These are phyloP conservation scores for Cytospora paraplurivora DNA, from an alignment of 2,329 filamentous ascomycete genomes.

Conservation along the genomic window DNA sequence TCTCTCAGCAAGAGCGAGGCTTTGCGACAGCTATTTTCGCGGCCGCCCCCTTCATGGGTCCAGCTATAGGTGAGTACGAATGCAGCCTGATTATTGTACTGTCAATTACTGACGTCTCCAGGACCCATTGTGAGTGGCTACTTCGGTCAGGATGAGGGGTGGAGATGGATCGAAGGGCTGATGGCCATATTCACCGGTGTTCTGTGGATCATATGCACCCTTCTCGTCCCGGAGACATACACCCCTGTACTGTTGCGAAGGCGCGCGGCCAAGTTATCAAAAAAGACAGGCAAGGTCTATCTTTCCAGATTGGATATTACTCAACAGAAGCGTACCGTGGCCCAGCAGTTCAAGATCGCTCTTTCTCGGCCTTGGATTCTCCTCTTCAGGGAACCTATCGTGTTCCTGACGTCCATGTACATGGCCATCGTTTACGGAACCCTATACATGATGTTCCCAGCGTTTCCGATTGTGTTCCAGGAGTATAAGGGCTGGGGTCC, in stretches of 20 bases:
- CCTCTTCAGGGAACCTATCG: slow-evolving; percentile 66
- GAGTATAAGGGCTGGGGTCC: slow-evolving; percentile 58
- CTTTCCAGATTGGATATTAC: slow-evolving; percentile 52
- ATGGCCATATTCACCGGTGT: slow-evolving; percentile 65
- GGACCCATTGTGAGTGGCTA: slow-evolving; percentile 69
- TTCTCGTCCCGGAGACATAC: slow-evolving; percentile 63
- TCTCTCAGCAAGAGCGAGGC: slow-evolving; percentile 53
- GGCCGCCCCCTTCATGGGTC: slow-evolving; percentile 66
- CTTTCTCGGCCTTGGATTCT: slow-evolving; percentile 68
- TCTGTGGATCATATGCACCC: slow-evolving; percentile 56
- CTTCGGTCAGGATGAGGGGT: slow-evolving; percentile 62
- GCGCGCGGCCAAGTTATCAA: slow-evolving; percentile 53
- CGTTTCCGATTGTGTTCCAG: slow-evolving; percentile 69
- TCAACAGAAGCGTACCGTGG: slow-evolving; percentile 43
- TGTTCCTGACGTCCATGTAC: slow-evolving; percentile 22
- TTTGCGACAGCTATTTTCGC: slow-evolving; percentile 66
- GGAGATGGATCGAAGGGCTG: slow-evolving; percentile 71
- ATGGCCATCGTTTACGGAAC: slow-evolving; percentile 33
- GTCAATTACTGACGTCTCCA: slow-evolving; percentile 7
- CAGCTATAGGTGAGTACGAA: slow-evolving; percentile 46
- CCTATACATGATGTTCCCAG: slow-evolving; percentile 51
- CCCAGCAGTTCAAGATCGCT: slow-evolving; percentile 57
- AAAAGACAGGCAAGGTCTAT: slow-evolving; percentile 58
- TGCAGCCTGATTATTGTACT: no score
- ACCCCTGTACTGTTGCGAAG: slow-evolving; percentile 58